Percentiles rank a stretch among this genome's conserved stretches.
These are phyloP conservation scores for Entomophthora muscae DNA, from an alignment of 371 early-diverging fungal genomes.

Conservation along the genomic window DNA sequence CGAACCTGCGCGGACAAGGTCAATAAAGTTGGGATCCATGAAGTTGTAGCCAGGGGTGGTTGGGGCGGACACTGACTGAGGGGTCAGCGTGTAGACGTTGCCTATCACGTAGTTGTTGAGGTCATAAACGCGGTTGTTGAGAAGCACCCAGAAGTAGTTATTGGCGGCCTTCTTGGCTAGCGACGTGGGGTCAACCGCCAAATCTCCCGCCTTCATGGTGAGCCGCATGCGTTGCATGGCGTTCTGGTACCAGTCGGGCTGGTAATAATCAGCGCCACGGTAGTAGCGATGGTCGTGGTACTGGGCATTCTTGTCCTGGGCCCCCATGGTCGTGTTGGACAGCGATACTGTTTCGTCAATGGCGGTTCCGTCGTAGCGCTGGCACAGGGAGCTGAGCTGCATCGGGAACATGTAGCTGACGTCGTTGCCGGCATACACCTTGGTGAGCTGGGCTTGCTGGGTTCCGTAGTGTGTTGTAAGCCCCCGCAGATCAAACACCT, in stretches of 20 bases:
- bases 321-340: constrained; percentile 16
- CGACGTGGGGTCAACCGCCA: constrained; percentile 27
- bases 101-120: constrained; percentile 42
- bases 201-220: constrained; percentile 33
- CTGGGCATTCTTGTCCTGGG: constrained; percentile 16
- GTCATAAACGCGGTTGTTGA: constrained; percentile 59
- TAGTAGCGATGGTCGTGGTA: constrained; percentile 35
- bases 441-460: constrained; percentile 20
- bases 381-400: constrained; percentile 37
- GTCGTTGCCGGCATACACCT: constrained; percentile 38
- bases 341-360: constrained; percentile 24
- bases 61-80: constrained; percentile 12
- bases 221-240: constrained; percentile 39
- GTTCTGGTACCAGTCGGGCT: constrained; percentile 41
- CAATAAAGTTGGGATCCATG: constrained; percentile 29
- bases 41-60: constrained; percentile 24
- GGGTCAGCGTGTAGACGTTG: constrained; percentile 16
- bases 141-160: constrained; percentile 35
- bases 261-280: constrained; percentile 7
- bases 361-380: constrained; percentile 21
- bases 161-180: constrained; percentile 23
- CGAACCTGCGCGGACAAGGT: constrained; percentile 42
- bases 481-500: constrained; percentile 40
- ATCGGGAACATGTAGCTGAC: constrained; percentile 47
- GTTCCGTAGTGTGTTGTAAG: constrained; percentile 22